Conservation (phyloP, 805 yeast species). For the Kodamaea sagamina region DNA sequence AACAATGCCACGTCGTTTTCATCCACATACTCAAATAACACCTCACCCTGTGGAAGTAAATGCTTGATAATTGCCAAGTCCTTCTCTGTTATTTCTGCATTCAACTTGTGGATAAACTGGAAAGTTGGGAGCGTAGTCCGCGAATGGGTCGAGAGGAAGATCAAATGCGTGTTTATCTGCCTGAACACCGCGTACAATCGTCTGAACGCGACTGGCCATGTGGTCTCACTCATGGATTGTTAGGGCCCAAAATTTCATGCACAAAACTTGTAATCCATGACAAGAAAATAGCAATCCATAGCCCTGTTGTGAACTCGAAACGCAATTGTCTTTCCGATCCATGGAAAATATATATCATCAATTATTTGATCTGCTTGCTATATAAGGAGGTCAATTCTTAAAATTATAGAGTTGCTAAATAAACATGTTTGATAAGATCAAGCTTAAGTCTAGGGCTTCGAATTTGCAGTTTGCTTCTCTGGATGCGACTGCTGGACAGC, state of each 20-base stretch:
- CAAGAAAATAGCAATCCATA: not conserved
- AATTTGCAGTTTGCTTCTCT: conserved; percentile 27
- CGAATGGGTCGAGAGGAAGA: conserved; percentile 40
- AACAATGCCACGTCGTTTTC: conserved; percentile 60
- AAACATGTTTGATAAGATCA: conserved; percentile 34
- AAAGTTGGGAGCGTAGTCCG: conserved; percentile 33
- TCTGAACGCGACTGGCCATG: conserved; percentile 11
- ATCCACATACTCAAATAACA: conserved; percentile 71
- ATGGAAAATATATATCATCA: not conserved
- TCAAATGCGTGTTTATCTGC: conserved; percentile 40
- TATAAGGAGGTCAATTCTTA: conserved; percentile 2
- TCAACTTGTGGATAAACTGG: conserved; percentile 32
- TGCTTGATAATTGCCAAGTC: conserved; percentile 68
- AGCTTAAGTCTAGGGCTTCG: conserved; percentile 32
- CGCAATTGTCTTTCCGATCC: conserved; percentile 6
- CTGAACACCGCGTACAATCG: conserved; percentile 20
- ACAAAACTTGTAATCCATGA: not conserved
- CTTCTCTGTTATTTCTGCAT: conserved; percentile 34
- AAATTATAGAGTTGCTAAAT: not conserved
- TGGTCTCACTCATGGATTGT: not conserved
- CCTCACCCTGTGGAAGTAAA: conserved; percentile 67
- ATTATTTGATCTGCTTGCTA: not conserved
- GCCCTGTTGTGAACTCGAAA: conserved; percentile 1
- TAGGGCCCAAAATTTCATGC: not conserved
- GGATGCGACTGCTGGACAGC: conserved; percentile 35